phyloP scores from a whole-genome alignment of 1,139 yeast species.

The Lizanozyma gosingica region DNA sequence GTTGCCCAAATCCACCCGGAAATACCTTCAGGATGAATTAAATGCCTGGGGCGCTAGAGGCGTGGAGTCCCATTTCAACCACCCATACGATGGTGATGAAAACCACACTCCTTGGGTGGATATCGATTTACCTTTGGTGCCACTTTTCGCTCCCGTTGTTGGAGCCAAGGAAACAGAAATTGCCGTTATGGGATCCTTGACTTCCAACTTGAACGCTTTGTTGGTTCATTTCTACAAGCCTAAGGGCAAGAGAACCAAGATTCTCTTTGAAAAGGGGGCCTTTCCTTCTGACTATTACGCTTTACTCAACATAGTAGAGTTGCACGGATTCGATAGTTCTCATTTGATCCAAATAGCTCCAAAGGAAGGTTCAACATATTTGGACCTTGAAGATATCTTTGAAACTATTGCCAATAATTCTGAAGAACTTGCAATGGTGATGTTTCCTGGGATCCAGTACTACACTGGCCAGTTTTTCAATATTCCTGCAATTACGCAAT shows the following conservation, averaged over 20 bases:
- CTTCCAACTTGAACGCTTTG: conserved; percentile 71
- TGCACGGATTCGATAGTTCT: conserved; percentile 51
- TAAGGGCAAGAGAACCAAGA: conserved; percentile 46
- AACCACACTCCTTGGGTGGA: conserved; percentile 66
- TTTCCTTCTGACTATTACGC: conserved; percentile 93
- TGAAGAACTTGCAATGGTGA: conserved; percentile 62
- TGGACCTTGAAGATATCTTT: conserved; percentile 59
- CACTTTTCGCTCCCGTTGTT: conserved; percentile 60
- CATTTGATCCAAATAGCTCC: conserved; percentile 61
- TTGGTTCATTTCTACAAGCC: conserved; percentile 73
- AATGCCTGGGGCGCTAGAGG: conserved; percentile 76
- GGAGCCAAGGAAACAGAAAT: conserved; percentile 72
- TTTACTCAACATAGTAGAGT: conserved; percentile 58
- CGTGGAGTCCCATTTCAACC: conserved; percentile 79
- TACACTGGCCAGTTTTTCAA: conserved; percentile 87
- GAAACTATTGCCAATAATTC: conserved; percentile 44
- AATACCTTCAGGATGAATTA: conserved; percentile 56
- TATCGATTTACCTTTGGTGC: conserved; percentile 68
- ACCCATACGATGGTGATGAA: conserved; percentile 35
- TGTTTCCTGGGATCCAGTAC: conserved; percentile 85
- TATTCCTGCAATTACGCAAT: conserved; percentile 54
- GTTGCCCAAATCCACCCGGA: conserved; percentile 61
- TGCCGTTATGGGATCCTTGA: conserved; percentile 81
- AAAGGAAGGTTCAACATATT: conserved; percentile 41
- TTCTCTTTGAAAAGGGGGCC: conserved; percentile 76